Base-by-base conservation (phyloP, 176 grass and related monocot genomes). In the Zizania latifolia region DNA sequence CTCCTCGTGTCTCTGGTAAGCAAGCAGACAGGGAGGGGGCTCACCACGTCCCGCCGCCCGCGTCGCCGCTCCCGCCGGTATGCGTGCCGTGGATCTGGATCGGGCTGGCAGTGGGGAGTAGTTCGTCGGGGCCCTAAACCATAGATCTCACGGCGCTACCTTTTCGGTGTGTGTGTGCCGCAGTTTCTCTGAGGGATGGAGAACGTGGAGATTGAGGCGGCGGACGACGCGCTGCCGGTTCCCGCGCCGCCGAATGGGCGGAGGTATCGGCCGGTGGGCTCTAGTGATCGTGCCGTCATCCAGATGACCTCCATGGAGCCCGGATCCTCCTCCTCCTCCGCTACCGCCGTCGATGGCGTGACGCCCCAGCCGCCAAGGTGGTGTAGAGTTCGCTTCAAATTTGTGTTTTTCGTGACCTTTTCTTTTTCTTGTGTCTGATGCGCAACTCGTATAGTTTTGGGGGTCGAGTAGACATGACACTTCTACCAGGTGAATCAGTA, bases 221-320 rank as follows among this genome's bases (percentile, higher is more conserved):
- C 19, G 74, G 75, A 93, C 37, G 88, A 93, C 31, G 86, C 81
- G 75, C 76, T 83, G 69, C 82, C 90, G 19, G 74, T 82, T 72
- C 81, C 85, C 28, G 67, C 77, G 19, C 73, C 83, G 66, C 88
- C 68, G 14, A 62, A 85, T 43, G 88, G 88, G 57, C 86, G 83
- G 56, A 83, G 90, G 33, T 93, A 93, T 67, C 78, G 81, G 16
- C 86, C 94, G 0, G 94, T 93, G 4, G 88, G 83, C 3, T 87
- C 84, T 16, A 72, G 75, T 39, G 88, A 97, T 51, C 81, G 75
- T 17, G 77, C 91, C 28, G 85, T 91, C 35, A 70, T 93, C 44
- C 78, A 92, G 78, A 97, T 93, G 90, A 56, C 75, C 15, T 90
- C 95, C 32, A 86, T 92, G 75, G 91, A 94, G 39, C 64, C 76